Base-by-base conservation (phyloP, 495 filamentous ascomycete genomes). In the Darksidea phi region DNA sequence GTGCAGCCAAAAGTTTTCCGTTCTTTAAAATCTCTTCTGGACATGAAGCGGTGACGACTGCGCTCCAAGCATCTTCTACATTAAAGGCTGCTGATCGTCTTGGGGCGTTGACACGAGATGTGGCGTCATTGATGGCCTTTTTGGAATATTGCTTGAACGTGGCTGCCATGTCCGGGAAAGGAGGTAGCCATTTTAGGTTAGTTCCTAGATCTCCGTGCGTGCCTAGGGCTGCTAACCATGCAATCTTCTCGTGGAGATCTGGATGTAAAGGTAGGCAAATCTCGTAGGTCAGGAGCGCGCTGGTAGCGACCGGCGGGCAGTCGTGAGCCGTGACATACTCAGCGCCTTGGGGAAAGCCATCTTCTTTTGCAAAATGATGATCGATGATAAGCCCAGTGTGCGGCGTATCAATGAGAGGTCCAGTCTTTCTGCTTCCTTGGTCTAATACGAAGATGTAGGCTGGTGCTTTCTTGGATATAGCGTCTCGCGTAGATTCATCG, bases 131-230 rank as follows among this genome's bases (percentile, higher is more conserved):
- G 36, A 86, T 63, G 1, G 77, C 71, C 62, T 82, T 84, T 64
- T 82, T 83, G 1, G 80, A 78, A 62, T 84, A 75, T 23, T 71
- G 71, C 61, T 84, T 84, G 57, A 84, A 79, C 0, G 77, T 74
- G 8, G 75, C 71, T 10, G 73, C 72, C 79, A 85, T 82, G 50
- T 84, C 78, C 6, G 82, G 82, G 58, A 85, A 83, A 1, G 83
- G 83, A 1, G 76, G 73, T 36, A 77, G 68, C 81, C 83, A 84
- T 67, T 83, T 82, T 20, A 85, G 38, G 3, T 76, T 75, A 41
- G 76, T 82, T 45, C 82, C 82, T 2, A 86, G 71, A 56, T 86
- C 83, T n/a, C 80, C 82, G 57, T 84, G 80, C 0, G 82, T 84
- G 1, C 83, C 83, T 54, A 85, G 78, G 2, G 73, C 74, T 54